Conservation (phyloP, 352 stramenopile genomes). For the Pilasporangium apinafurcum region DNA sequence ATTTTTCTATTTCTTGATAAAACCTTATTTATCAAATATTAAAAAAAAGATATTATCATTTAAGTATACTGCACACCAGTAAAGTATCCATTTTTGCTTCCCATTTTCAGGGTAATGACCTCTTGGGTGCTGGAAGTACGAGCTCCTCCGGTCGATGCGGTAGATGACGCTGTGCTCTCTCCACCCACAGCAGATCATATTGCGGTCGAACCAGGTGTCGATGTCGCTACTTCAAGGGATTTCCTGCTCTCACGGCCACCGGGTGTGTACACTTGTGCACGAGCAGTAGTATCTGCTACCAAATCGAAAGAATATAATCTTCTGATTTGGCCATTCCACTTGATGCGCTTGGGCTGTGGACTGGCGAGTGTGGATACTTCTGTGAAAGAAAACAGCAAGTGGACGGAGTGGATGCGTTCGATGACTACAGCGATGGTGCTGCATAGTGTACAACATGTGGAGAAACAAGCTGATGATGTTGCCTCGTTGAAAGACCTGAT, state of each 20-base stretch:
- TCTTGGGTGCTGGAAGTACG: too few species aligned
- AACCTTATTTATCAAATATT: too few species aligned
- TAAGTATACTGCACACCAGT: too few species aligned
- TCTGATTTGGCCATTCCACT: conserved; percentile 54
- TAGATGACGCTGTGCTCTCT: too few species aligned
- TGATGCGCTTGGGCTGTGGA: conserved; percentile 31
- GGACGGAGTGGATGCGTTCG: conserved; percentile 1
- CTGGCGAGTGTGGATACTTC: conserved; percentile 5
- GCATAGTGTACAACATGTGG: background rate
- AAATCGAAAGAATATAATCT: conserved; percentile 5
- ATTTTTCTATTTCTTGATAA: too few species aligned
- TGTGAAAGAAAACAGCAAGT: background rate
- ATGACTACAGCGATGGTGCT: conserved; percentile 9
- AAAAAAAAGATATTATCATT: too few species aligned
- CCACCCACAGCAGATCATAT: too few species aligned
- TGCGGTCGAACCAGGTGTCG: too few species aligned
- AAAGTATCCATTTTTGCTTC: too few species aligned
- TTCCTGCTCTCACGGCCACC: conserved; percentile 38
- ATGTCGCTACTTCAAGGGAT: conserved; percentile 26
- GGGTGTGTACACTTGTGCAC: conserved; percentile 64
- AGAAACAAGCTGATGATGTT: background rate
- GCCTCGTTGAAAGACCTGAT: conserved; percentile 29
- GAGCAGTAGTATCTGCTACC: conserved; percentile 6
- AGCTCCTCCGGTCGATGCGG: too few species aligned
- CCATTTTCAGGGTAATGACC: too few species aligned